Conservation (phyloP, 2,329 filamentous ascomycete species). For the Hymenoscyphus linearis region DNA sequence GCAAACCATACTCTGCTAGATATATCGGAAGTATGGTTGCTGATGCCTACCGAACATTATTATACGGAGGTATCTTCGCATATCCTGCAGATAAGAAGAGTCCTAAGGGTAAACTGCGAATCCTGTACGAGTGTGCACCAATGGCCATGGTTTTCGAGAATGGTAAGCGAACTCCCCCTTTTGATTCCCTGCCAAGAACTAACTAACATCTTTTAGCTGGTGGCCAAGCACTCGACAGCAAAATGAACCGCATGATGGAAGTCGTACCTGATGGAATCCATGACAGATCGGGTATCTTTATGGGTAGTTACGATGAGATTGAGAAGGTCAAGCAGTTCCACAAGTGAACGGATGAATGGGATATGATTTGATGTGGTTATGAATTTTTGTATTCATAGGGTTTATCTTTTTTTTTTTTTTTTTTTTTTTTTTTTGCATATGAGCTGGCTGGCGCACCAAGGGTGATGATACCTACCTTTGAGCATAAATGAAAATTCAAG, state of each 20-base stretch:
- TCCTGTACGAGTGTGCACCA: conserved; percentile 95
- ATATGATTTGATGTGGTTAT: neutral
- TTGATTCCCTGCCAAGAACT: neutral
- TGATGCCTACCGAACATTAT: conserved; percentile 89
- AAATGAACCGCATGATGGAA: conserved; percentile 85
- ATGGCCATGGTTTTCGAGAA: conserved; percentile 99
- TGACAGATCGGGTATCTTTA: conserved; percentile 90
- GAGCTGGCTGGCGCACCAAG: no score
- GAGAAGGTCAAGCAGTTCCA: conserved; percentile 69
- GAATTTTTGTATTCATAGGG: neutral
- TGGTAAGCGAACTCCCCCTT: conserved; percentile 50
- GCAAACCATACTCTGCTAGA: conserved; percentile 88
- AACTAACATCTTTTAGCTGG: conserved; percentile 56
- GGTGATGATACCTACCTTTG: no score
- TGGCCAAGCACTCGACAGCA: conserved; percentile 84
- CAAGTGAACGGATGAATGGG: neutral
- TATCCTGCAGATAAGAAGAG: conserved; percentile 98
- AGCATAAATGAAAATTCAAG: no score
- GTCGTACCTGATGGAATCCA: conserved; percentile 90
- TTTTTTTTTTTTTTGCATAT: no score
- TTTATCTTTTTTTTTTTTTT: no score
- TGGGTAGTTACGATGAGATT: conserved; percentile 91
- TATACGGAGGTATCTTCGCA: conserved; percentile 96
- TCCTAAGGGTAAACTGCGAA: conserved; percentile 95
- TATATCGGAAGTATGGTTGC: conserved; percentile 99